Conservation (phyloP, 2,329 filamentous ascomycete species). For the Xylariales sp. region DNA sequence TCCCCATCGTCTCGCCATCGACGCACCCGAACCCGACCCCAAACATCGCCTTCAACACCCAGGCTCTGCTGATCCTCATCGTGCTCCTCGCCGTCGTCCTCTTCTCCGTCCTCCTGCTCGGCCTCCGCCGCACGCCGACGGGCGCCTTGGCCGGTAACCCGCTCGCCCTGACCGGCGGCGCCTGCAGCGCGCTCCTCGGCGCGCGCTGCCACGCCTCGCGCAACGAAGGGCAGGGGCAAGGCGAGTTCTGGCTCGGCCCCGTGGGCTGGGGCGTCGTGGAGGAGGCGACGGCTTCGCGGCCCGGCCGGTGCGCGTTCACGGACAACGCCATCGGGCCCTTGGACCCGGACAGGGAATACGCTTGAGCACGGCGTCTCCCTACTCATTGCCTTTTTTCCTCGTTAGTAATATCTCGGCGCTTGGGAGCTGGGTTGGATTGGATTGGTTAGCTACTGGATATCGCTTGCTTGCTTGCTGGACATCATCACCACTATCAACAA, state of each 20-base stretch:
- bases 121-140: constrained; percentile 54
- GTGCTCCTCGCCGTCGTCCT: constrained; percentile 55
- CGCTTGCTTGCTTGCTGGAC: not conserved
- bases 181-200: constrained; percentile 64
- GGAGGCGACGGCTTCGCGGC: constrained; percentile 53
- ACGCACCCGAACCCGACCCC: constrained; percentile 29
- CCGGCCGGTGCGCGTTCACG: constrained; percentile 60
- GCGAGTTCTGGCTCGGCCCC: constrained; percentile 51
- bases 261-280: constrained; percentile 61
- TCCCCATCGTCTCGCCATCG: constrained; percentile 46
- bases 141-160: constrained; percentile 55
- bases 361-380: constrained; percentile 33
- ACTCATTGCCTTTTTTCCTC: not conserved
- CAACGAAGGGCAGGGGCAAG: constrained; percentile 45
- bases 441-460: not conserved
- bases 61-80: constrained; percentile 57
- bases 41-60: constrained; percentile 57
- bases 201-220: constrained; percentile 58
- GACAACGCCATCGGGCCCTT: constrained; percentile 49
- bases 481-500: not conserved
- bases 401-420: not conserved
- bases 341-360: constrained; percentile 54
- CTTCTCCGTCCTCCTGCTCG: constrained; percentile 53
- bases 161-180: constrained; percentile 59
- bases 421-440: not conserved